Base-by-base conservation (phyloP, 1,284 basidiomycete species). In the Schizopora paradoxa region DNA sequence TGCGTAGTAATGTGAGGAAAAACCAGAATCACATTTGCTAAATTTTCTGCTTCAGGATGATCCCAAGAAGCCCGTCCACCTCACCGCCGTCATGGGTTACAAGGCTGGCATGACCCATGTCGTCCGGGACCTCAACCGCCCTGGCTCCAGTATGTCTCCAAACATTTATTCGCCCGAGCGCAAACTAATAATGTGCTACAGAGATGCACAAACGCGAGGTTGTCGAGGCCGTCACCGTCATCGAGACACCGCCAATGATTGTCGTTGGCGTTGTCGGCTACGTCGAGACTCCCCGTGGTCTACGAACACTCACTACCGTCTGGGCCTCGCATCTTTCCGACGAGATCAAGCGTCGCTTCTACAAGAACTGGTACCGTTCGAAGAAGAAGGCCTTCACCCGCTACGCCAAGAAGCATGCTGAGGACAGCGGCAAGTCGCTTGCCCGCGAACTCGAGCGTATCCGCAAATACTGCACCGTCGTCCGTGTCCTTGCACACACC, bases 371-470 rank as follows among this genome's bases (percentile, higher is more conserved):
- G 96, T 99, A 99, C 82, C 86, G 91, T 61, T 95, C 91, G 52
- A 99, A 99, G 90, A 99, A 98, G 85, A 99, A 99, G 86, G 95
- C 95, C 39, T 98, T 98, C 82, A 98, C 95, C 62, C 86, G 86
- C 57, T 95, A 98, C 73, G 95, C 95, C 68, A 97, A 97, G 87
- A 98, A 97, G 79, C 89, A 96, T 70, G 89, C 94, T 48, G 95
- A 98, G 72, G 89, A 92, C 66, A 82, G 81, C 63, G 92, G 92
- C 65, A 91, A 93, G 69, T 91, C 91, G 47, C 82, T 92, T 63
- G 76, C 84, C 55, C 91, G 94, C 63, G 96, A 99, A 72, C 86
- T 99, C 61, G 95, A 99, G 80, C 92, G 96, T 61, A 98, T 99
- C 67, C 90, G 91, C 77, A 99, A 99, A 74, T 99, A 99, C 82